Base-by-base conservation (phyloP, 768 basidiomycete genomes). In the Lactifluus rugatus region DNA sequence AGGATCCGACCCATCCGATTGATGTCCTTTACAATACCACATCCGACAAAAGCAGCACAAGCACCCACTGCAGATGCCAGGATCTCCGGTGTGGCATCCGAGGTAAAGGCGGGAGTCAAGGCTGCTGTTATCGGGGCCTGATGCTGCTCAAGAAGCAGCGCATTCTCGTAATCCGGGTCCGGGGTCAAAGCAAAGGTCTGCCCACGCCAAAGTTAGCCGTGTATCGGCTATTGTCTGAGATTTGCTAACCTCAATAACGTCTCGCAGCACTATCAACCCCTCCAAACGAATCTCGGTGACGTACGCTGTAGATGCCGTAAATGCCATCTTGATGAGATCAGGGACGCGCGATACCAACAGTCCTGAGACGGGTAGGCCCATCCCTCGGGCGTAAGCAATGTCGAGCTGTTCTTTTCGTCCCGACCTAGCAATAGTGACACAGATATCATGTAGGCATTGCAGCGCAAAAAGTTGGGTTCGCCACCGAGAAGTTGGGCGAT, bases 81-180 rank as follows among this genome's bases (percentile, higher is more conserved):
- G 32, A 98, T 94, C 68, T 99, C 95, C 0, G 95, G 95, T 0
- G 93, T 92, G 0, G 93, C 91, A 68, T 98, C 96, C 0, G 91
- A 79, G 1, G 92, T 93, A 67, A 99, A 98, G 0, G 94, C 93
- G 0, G 96, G 95, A 0, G 95, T 98, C 17, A 98, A 78, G 0
- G 96, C 96, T 19, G 96, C 93, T 2, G 95, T 96, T 59, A 99
- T 95, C 0, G 96, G 95, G 0, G 96, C 95, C 72, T 99, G 96
- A 70, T 96, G 89, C 69, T 99, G 96, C 68, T 99, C 95, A 13
- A 99, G 80, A 2, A 99, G 75, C 5, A 94, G 76, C 0, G 89
- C 83, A 58, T 91, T 91, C 34, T 90, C 88, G 65, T 92, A 98
- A 52, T 93, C 93, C 2, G 93, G 91, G 72, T 99, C 96, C 0